Evolutionary conservation across 2,329 filamentous ascomycete species (phyloP).

Genomic region (Meredithiella fracta): DNA sequence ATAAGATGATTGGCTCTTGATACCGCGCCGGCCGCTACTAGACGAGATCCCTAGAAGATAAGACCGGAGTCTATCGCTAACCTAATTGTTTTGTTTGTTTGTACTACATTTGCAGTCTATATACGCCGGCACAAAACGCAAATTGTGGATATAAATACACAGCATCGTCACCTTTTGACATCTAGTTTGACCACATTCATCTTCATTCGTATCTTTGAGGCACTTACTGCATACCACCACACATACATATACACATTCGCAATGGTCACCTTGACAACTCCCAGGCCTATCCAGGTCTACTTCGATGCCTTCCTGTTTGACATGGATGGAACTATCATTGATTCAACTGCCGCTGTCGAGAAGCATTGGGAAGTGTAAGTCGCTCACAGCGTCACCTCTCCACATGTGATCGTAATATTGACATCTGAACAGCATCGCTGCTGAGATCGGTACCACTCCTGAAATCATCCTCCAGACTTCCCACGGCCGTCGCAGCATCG

Average conservation of each 20-base stretch:
- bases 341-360: constrained; percentile 59
- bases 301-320: constrained; percentile 50
- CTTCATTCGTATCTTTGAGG: not conserved
- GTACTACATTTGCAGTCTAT: too few species aligned
- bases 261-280: constrained; percentile 22
- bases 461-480: constrained; percentile 74
- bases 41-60: not conserved
- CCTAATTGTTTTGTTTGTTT: too few species aligned
- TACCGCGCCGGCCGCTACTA: not conserved
- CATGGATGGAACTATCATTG: constrained; percentile 73
- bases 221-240: not conserved
- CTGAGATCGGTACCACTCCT: constrained; percentile 72
- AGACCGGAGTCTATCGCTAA: not conserved
- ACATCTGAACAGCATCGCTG: constrained; percentile 45
- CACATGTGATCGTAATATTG: constrained; percentile 20
- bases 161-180: too few species aligned
- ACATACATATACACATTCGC: not conserved
- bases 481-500: constrained; percentile 79
- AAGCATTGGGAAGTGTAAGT: constrained; percentile 60
- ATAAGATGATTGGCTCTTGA: constrained; percentile 6
- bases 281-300: constrained; percentile 28
- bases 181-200: not conserved
- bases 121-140: too few species aligned
- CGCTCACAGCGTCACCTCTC: not conserved
- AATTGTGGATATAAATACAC: too few species aligned